Percentiles rank a stretch among this genome's conserved stretches.
Evolutionary conservation across 352 stramenopile species (phyloP).

Genomic region (Globisporangium cylindrosporum): DNA sequence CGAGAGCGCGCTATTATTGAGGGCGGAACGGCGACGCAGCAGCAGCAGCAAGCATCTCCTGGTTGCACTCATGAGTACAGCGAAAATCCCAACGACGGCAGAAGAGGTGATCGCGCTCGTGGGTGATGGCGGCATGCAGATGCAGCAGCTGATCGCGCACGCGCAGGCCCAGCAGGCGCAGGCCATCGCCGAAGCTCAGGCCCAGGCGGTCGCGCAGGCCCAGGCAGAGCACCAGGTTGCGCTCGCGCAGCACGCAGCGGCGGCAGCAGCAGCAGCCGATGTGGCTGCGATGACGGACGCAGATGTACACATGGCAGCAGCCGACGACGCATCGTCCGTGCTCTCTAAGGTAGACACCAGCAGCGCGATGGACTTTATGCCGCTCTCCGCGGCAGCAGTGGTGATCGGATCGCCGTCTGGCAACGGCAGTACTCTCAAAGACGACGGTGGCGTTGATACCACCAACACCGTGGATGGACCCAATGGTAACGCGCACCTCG

Average conservation of each 20-base stretch:
- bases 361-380: constrained; percentile 27
- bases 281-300: constrained; percentile 8
- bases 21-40: constrained; percentile 2
- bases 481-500: neutral
- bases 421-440: neutral
- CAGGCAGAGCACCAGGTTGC: constrained; percentile 11
- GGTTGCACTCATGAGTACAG: constrained; percentile 15
- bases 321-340: constrained; percentile 2
- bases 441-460: neutral
- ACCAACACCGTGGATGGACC: neutral
- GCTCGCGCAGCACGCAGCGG: constrained; percentile 22
- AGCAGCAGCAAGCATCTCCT: constrained; percentile 4
- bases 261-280: neutral
- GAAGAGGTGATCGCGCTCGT: constrained; percentile 64
- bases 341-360: constrained; percentile 7
- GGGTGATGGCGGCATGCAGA: constrained; percentile 41
- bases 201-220: constrained; percentile 5
- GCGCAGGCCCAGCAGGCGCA: constrained; percentile 42
- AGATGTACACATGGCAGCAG: constrained; percentile 12
- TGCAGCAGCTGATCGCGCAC: constrained; percentile 62
- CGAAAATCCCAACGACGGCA: constrained; percentile 41
- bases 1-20: constrained; percentile 10
- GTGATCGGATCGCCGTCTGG: constrained; percentile 13
- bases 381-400: constrained; percentile 22
- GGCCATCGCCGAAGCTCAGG: constrained; percentile 14